Base-by-base conservation (phyloP, 345 rosid genomes). In the Theobroma cacao region DNA sequence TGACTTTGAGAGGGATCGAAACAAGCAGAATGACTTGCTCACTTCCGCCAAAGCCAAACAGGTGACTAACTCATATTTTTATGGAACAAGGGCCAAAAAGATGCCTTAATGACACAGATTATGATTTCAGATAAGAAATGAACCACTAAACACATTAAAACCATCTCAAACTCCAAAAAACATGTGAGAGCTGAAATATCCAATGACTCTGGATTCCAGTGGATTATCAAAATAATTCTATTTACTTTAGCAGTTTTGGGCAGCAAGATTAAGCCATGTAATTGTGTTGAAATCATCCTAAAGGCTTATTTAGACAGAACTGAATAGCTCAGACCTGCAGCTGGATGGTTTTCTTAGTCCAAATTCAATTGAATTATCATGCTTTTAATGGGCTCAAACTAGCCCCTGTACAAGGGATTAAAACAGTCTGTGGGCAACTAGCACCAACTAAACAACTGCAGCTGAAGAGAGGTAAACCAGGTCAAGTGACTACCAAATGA, bases 391-490 rank as follows among this genome's bases (percentile, higher is more conserved):
- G n/a, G n/a, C 52, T 40, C 22, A 15, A 20, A 22, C 20, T 41
- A 66, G 52, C 13, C 18, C 9, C 12, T 40, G 22, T 66, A 40
- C 52, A 66, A 41, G 50, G 17, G 20, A 41, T 14, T 66, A 66
- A 24, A 40, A 28, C 50, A 64, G 28, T 11, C 50, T 12, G 30
- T n/a, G 30, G 71, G 38, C 17, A 36, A 2, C 4, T 56, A 30
- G 30, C 28, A 53, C 26, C 24, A 56, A 56, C 5, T 56, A 22
- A 56, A 22, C 14, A 22, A 22, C 30, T 56, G 22, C 13, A 66
- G 50, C 50, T 66, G 52, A 66, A 22, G 31, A 40, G 71, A 40
- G 45, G 70, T 20, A 38, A 65, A 65, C 17, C 70, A 65, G 70
- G 48, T 38, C 6, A 66, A 41, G 30, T 66, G 52, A 41, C 22